Evolutionary conservation across 129 eudicot genomes (phyloP).

Genomic region (Glebionis coronaria): DNA sequence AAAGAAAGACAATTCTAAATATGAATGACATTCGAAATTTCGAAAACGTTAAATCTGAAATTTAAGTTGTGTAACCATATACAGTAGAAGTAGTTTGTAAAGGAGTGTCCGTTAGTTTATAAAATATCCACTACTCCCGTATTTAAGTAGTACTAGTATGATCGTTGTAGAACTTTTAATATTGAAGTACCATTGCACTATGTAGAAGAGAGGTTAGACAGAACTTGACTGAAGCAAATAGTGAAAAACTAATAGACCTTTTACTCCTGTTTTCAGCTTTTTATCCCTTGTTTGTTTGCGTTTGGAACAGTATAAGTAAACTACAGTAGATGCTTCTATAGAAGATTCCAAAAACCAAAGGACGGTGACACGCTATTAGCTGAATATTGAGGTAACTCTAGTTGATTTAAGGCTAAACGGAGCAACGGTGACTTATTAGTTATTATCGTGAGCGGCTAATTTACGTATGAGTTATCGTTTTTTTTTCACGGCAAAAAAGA

Average conservation of each 20-base stretch:
- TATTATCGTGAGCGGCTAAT: too few relatives aligned
- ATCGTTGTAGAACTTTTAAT: constrained; percentile 11
- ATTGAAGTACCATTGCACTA: constrained; percentile 13
- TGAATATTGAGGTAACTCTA: too few relatives aligned
- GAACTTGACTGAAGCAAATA: not conserved
- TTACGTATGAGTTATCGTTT: too few relatives aligned
- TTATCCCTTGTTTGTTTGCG: not conserved
- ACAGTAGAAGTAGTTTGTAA: not conserved
- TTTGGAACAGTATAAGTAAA: too few relatives aligned
- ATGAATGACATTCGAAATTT: not conserved
- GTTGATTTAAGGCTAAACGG: too few relatives aligned
- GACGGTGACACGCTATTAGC: too few relatives aligned
- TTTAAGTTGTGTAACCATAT: not conserved
- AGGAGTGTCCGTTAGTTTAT: constrained; percentile 7
- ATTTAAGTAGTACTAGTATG: constrained; percentile 5
- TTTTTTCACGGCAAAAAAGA: too few relatives aligned
- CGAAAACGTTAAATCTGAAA: not conserved
- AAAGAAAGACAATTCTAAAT: too few relatives aligned
- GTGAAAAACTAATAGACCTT: constrained; percentile 6
- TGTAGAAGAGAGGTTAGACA: constrained; percentile 13
- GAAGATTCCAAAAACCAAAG: too few relatives aligned
- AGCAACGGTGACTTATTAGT: too few relatives aligned
- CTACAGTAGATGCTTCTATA: too few relatives aligned
- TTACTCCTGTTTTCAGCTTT: not conserved
- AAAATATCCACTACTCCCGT: not conserved